Evolutionary conservation across 225 moss, liverwort and hornwort genomes (phyloP), one percentile per base, ranked within the genome.

Genomic region (Climacium dendroides): DNA sequence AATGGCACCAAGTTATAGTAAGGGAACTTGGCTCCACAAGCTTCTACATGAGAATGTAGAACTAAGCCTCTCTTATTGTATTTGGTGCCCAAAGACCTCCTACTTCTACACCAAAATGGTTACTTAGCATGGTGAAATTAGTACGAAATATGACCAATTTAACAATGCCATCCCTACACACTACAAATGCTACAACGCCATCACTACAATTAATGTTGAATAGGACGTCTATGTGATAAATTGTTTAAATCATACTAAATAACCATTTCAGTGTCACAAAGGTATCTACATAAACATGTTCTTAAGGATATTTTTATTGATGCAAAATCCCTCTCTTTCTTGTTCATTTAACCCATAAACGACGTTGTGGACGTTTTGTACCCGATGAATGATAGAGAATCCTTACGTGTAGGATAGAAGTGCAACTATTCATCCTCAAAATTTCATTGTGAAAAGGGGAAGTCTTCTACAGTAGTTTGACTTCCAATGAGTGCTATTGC

Each of bases 131-230:
- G 2, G 3, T 34, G 34, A 19, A 34, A 3, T 22, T 22, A 34
- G 34, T 24, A 35, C 22, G 0, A 23, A 75, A 9, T 34, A 76
- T 76, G 2, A 20, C 15, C 2, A n/a, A 15, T 53, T 8, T 53
- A 53, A 35, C 9, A 35, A 28, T 2, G 1, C 0, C 35, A 14
- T 5, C 23, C 35, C 2, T 9, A 1, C 1, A 35, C 3, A 75
- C 3, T 15, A 14, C 23, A 75, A 23, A 35, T 53, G 35, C 34
- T 50, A 19, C 13, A 50, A 74, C 2, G 0, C 4, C 32, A 47
- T 4, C 11, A 30, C 47, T 29, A 19, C 6, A 73, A 73, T 2
- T 0, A 0, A 30, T 30, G 1, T 47, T 30, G 4, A 47, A 47
- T 8, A 30, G 5, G 30, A 47, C 19, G 4, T 48, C 4, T 4